These are phyloP conservation scores for Simplicillium sp. DNA, from an alignment of 2,329 filamentous ascomycete genomes.

Conservation along the genomic window DNA sequence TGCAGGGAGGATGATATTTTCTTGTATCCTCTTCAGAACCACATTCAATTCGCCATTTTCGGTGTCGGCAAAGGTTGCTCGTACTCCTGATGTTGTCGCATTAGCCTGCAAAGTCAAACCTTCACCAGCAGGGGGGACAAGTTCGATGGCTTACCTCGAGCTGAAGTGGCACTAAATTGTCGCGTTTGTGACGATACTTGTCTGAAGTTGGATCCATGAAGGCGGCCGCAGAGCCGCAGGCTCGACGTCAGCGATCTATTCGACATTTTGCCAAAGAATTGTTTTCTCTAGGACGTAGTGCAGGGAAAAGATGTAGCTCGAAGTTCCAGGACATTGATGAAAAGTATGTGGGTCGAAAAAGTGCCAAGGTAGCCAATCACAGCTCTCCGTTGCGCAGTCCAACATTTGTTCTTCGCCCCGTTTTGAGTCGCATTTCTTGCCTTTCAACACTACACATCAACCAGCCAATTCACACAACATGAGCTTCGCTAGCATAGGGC, in stretches of 20 bases:
- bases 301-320: slow-evolving; percentile 7
- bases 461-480: slow-evolving; percentile 23
- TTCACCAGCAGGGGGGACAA: too few species aligned
- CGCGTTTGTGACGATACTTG: neutral
- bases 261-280: slow-evolving; percentile 2
- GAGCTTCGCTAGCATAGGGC: slow-evolving; percentile 53
- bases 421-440: neutral
- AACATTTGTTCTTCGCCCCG: slow-evolving; percentile 1
- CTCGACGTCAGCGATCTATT: slow-evolving; percentile 3
- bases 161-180: slow-evolving; percentile 4
- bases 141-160: slow-evolving; percentile 1
- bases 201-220: neutral
- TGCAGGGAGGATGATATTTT: slow-evolving; percentile 51
- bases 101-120: neutral
- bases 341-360: slow-evolving; percentile 13
- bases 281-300: neutral
- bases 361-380: slow-evolving; percentile 24
- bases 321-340: slow-evolving; percentile 5
- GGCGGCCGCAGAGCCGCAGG: slow-evolving; percentile 1
- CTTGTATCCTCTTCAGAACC: slow-evolving; percentile 42
- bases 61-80: slow-evolving; percentile 37
- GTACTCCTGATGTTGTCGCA: slow-evolving; percentile 15
- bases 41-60: slow-evolving; percentile 44
- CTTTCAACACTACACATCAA: slow-evolving; percentile 4
- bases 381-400: slow-evolving; percentile 8